phyloP scores from a whole-genome alignment of 306 rosid species.

The Aeschynomene evenia region DNA sequence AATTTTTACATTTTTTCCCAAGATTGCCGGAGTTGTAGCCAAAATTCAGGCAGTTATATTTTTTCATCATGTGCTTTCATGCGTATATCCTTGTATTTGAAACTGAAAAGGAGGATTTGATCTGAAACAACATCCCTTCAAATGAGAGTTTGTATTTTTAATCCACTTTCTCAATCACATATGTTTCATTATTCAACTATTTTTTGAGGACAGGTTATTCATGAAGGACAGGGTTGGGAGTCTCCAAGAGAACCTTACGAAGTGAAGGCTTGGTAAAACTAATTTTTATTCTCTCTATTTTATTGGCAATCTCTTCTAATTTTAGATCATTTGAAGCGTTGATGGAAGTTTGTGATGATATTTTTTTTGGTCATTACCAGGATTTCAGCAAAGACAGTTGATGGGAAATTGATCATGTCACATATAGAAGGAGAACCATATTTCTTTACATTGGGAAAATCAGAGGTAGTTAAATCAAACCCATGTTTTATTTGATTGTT shows the following conservation, averaged over 20 bases:
- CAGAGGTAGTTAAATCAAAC: constrained; percentile 56
- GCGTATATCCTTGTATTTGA: not conserved
- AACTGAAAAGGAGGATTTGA: not conserved
- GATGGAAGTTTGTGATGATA: constrained; percentile 30
- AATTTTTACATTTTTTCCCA: not conserved
- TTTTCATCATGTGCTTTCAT: not conserved
- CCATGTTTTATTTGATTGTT: constrained; percentile 14
- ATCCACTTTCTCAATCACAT: not conserved
- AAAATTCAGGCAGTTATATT: not conserved
- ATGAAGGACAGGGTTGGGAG: constrained; percentile 97
- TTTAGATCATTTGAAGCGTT: constrained; percentile 15
- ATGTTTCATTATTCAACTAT: constrained; percentile 15
- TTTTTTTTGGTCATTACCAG: constrained; percentile 47
- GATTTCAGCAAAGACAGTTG: constrained; percentile 76
- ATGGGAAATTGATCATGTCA: constrained; percentile 69
- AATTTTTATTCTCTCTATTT: constrained; percentile 6
- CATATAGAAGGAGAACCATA: constrained; percentile 70
- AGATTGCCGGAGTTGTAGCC: not conserved
- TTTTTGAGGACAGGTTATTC: constrained; percentile 55
- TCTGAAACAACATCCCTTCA: not conserved
- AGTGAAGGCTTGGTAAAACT: constrained; percentile 86
- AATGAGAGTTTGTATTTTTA: constrained; percentile 1
- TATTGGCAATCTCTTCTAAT: not conserved
- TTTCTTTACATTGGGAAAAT: constrained; percentile 89
- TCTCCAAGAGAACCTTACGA: constrained; percentile 96